A percentile compares a stretch with the other conserved stretches of the same genome.
Evolutionary conservation across 805 yeast species (phyloP).

Genomic region (Candida qinlingensis): DNA sequence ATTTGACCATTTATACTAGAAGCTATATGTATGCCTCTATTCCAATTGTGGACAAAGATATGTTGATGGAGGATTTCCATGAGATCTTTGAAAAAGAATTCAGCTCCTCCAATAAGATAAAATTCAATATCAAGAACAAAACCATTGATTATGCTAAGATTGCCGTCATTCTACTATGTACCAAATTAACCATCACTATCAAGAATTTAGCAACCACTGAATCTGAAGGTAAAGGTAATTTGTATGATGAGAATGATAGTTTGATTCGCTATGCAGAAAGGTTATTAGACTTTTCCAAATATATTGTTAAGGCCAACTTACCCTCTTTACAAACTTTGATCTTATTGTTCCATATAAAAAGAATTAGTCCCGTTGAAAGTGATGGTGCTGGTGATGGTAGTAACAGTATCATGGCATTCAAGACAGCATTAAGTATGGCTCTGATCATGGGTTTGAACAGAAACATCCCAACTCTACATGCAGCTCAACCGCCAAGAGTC

Average conservation of each 20-base stretch:
- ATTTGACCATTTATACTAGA: slow-evolving; percentile 11
- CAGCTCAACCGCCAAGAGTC: slow-evolving; percentile 1
- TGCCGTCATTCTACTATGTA: slow-evolving; percentile 13
- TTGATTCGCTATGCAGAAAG: slow-evolving; percentile 12
- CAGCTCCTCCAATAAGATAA: slow-evolving; percentile 1
- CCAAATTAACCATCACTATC: slow-evolving; percentile 3
- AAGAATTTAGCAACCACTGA: slow-evolving; percentile 5
- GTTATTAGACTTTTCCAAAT: slow-evolving; percentile 13
- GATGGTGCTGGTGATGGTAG: slow-evolving; percentile 20
- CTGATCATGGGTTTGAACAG: slow-evolving; percentile 21
- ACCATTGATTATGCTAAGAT: slow-evolving; percentile 18
- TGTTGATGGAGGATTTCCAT: slow-evolving; percentile 15
- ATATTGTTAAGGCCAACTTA: slow-evolving; percentile 9
- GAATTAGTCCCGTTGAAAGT: slow-evolving; percentile 16
- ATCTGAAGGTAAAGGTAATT: neutral
- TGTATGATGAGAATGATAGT: slow-evolving; percentile 14
- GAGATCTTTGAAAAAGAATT: slow-evolving; percentile 8
- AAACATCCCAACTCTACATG: slow-evolving; percentile 17
- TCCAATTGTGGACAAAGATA: slow-evolving; percentile 14
- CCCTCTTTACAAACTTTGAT: slow-evolving; percentile 22
- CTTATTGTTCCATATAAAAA: slow-evolving; percentile 11
- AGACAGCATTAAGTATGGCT: slow-evolving; percentile 21
- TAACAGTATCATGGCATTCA: slow-evolving; percentile 12
- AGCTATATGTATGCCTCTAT: slow-evolving; percentile 15
- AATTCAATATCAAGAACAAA: slow-evolving; percentile 8